These are phyloP conservation scores for Nemania abortiva DNA, from an alignment of 2,329 filamentous ascomycete genomes.

Conservation along the genomic window DNA sequence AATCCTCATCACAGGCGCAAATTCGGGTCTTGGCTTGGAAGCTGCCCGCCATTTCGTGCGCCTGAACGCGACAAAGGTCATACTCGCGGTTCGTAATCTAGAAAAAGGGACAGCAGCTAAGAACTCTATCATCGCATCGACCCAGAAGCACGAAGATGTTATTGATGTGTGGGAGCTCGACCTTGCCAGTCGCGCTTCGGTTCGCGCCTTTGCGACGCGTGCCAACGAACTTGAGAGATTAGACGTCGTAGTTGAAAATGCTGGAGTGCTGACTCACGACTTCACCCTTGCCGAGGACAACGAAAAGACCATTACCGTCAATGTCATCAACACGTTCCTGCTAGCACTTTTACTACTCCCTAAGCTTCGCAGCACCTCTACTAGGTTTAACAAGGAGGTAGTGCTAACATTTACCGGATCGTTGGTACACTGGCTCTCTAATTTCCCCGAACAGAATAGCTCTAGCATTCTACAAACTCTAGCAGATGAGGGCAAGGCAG, in stretches of 20 bases:
- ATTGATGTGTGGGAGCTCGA: slow-evolving; percentile 61
- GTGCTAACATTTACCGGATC: slow-evolving; percentile 40
- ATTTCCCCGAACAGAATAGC: slow-evolving; percentile 34
- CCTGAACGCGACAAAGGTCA: slow-evolving; percentile 56
- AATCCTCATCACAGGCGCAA: slow-evolving; percentile 60
- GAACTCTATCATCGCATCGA: slow-evolving; percentile 51
- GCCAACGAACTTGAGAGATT: slow-evolving; percentile 53
- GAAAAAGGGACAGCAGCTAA: slow-evolving; percentile 58
- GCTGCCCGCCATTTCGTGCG: slow-evolving; percentile 56
- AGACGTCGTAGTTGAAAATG: slow-evolving; percentile 59
- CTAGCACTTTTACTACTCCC: slow-evolving; percentile 60
- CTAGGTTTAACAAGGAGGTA: slow-evolving; percentile 26
- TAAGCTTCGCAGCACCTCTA: slow-evolving; percentile 52
- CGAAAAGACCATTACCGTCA: slow-evolving; percentile 60
- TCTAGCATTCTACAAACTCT: slow-evolving; percentile 28
- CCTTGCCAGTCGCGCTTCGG: slow-evolving; percentile 55
- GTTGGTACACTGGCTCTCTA: slow-evolving; percentile 36
- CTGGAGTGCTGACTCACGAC: slow-evolving; percentile 44
- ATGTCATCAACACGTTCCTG: slow-evolving; percentile 60
- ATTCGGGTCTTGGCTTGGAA: slow-evolving; percentile 58
- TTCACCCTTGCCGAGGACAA: slow-evolving; percentile 51
- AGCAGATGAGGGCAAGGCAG: slow-evolving; percentile 23
- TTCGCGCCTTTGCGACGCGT: slow-evolving; percentile 54
- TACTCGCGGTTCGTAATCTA: slow-evolving; percentile 57
- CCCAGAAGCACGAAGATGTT: slow-evolving; percentile 24